A percentile compares a stretch with the other conserved stretches of the same genome.
phyloP scores from a whole-genome alignment of 1,284 basidiomycete species.

The Moesziomyces globuligerus region DNA sequence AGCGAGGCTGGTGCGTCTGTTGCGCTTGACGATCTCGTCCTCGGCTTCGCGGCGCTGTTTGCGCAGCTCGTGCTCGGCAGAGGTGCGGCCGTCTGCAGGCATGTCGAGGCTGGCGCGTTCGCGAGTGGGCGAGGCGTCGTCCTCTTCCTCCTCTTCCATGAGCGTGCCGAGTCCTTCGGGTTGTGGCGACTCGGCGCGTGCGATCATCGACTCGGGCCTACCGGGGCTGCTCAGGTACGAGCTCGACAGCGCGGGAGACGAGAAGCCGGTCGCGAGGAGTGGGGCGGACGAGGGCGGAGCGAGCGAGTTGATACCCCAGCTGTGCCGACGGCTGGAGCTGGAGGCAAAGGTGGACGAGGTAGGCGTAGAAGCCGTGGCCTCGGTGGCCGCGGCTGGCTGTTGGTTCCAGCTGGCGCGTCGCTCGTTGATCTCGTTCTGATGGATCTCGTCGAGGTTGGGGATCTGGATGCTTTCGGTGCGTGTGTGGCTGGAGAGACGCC shows the following conservation, averaged over 20 bases:
- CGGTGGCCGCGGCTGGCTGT: conserved; percentile 26
- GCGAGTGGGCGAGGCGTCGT: conserved; percentile 50
- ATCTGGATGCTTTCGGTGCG: conserved; percentile 58
- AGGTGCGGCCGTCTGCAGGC: conserved; percentile 15
- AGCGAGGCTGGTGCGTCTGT: conserved; percentile 49
- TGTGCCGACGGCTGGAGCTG: conserved; percentile 23
- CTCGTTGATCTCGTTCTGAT: conserved; percentile 48
- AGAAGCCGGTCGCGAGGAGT: conserved; percentile 18
- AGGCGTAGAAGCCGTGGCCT: conserved; percentile 3
- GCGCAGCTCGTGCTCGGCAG: conserved; percentile 22
- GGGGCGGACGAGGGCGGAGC: conserved; percentile 21
- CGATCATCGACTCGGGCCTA: conserved; percentile 43
- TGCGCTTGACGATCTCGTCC: conserved; percentile 52
- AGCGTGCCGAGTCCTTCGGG: conserved; percentile 56
- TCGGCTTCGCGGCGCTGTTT: conserved; percentile 45
- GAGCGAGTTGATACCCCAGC: conserved; percentile 28
- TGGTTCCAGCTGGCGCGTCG: conserved; percentile 41
- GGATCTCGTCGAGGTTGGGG: conserved; percentile 58
- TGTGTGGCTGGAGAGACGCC: conserved; percentile 43
- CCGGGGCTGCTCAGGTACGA: conserved; percentile 33
- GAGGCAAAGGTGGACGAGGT: conserved; percentile 12
- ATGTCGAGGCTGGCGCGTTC: conserved; percentile 43
- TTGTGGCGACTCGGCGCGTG: conserved; percentile 36
- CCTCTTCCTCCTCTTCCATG: conserved; percentile 62
- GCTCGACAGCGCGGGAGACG: conserved; percentile 26